Base-by-base conservation (phyloP, 345 rosid genomes). In the Salix exigua region DNA sequence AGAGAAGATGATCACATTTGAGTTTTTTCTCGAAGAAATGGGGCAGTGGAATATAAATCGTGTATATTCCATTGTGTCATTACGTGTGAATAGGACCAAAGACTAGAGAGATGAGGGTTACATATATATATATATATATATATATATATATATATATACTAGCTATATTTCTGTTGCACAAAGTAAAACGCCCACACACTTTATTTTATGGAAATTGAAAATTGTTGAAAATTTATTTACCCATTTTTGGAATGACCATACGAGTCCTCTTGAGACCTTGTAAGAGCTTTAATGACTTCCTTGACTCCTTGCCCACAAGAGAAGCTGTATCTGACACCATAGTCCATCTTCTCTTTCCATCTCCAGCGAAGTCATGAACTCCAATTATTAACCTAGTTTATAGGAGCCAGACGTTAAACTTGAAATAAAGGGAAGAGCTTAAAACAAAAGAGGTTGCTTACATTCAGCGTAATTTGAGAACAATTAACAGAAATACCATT, bases 201-300 rank as follows among this genome's bases (percentile, higher is more conserved):
- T 30, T 30, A 30, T 30, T 30, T 30, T 30, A 2, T 30, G 0
- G 55, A 74, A 28, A 73, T 21, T 30, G 25, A 63, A 67, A 46
- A 64, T 35, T 16, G 37, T 6, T 68, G 8, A 31, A 40, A 53
- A 63, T 70, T 42, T 61, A 11, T 19, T 84, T 90, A 96, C 99
- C 97, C 61, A 79, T 90, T 81, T 92, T 84, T 71, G 97, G 97
- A 74, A 94, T 78, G 80, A 91, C 75, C 74, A 96, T 63, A 33
- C 70, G 89, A 63, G n/a, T n/a, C n/a, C 95, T 87, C 82, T 88
- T 91, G 77, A 96, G 89, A 79, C 98, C 99, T 87, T 90, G 91
- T n/a, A n/a, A n/a, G 66, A 93, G 88, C 85, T 89, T 89, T 65
- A 93, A 78, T 58, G 95, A 82, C 82, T 87, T 91, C 84, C 89